Evolutionary conservation across 257 asterid genomes (phyloP), one percentile per base, ranked within the genome.

Genomic region (Fraxinus americana): DNA sequence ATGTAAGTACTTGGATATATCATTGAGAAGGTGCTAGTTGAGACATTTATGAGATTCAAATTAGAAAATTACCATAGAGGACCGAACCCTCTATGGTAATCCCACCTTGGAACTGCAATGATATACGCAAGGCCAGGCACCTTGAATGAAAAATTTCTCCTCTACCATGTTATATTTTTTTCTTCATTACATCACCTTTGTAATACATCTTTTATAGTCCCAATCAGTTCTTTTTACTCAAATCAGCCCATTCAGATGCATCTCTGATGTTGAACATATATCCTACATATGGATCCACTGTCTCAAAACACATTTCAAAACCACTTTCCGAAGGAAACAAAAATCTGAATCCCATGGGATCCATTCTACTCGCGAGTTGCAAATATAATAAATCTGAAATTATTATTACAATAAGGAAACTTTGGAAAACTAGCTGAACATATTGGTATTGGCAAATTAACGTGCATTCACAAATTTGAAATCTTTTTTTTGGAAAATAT

Each of bases 21-120:
- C 36, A 27, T 83, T 34, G 72, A 52, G 79, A 68, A 34, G 70
- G 39, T 73, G 38, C 21, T 45, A 27, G 29, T 27, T 34, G 30
- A 17, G 21, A 48, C 41, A 36, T 75, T 57, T 59, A 21, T 4
- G 5, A n/a, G 67, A 59, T 59, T 59, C 32, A 59, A 59, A 21
- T 59, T 59, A 8, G 67, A 59, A 59, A 59, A 21, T 23, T 59
- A 2, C 30, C 32, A 21, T n/a, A n/a, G 67, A 59, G 32, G 30
- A 4, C 30, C 0, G 10, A 54, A 21, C 5, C 4, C 27, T 59
- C 67, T 59, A 9, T n/a, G 13, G 32, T 59, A 10, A 59, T 21
- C 67, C 67, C 30, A 59, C 67, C 67, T 6, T 4, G 14, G 16
- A 59, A 59, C 29, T n/a, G 67, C 29, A 59, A 21, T n/a, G 67